Base-by-base conservation (phyloP, 2,329 filamentous ascomycete species). In the Aspergillus ruber region DNA sequence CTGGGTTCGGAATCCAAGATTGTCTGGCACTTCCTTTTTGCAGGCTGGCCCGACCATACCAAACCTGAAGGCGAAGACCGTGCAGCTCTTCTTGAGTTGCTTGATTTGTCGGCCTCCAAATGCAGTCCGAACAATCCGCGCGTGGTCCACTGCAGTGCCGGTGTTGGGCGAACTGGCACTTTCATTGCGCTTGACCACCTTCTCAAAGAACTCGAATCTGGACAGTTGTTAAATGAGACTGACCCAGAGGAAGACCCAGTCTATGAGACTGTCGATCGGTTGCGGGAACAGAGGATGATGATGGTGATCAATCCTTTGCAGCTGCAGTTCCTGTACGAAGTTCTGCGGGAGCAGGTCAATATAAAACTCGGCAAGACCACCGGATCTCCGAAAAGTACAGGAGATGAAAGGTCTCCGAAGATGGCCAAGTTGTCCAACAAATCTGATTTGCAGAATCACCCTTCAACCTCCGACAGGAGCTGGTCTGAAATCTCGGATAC, bases 111-210 rank as follows among this genome's bases (percentile, higher is more conserved):
- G 3, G 70, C 68, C 15, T 68, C 64, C 41, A 74, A 74, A 54
- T 66, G 61, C 23, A 71, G 71, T 6, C 54, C 74, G 6, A 67
- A 75, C 18, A 90, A 86, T 59, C 88, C 91, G 4, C 84, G 91
- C 47, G 84, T 97, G 50, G 80, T 90, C 9, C 86, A 90, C 68
- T 90, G 87, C 73, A 95, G 88, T 62, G 93, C 93, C 6, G 93
- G 93, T 35, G 91, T 98, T 12, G 93, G 93, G 10, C 83, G 93
- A 47, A 95, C 88, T 6, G 93, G 93, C 29, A 97, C 93, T 0
- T 98, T 97, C 64, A 95, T 98, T 60, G 86, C 89, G 1, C 79
- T 98, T n/a, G 93, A 97, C 68, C 89, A 94, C 67, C 80, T 98
- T 21, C 77, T 95, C 53, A 79, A 84, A 32, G 89, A 96, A 67